Conservation (phyloP, 2,329 filamentous ascomycete genomes). For the Aspergillus phoenicis region DNA sequence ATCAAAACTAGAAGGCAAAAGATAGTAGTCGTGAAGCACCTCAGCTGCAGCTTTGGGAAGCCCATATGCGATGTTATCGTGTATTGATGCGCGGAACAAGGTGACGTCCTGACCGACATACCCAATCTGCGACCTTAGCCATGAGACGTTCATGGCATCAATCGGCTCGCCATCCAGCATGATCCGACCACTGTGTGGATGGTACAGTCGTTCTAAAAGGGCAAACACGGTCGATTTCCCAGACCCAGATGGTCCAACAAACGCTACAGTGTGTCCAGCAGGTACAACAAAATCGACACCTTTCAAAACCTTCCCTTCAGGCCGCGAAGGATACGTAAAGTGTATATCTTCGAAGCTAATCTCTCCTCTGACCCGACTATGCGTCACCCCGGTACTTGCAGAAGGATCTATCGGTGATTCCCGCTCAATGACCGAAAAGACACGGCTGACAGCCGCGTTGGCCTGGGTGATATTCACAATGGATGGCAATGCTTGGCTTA, state of each 20-base stretch:
- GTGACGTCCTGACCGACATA: constrained; percentile 66
- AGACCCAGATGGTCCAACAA: constrained; percentile 72
- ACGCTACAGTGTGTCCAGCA: constrained; percentile 55
- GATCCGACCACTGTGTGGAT: constrained; percentile 41
- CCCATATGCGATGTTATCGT: constrained; percentile 69
- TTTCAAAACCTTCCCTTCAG: constrained; percentile 42
- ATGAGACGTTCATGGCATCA: constrained; percentile 34
- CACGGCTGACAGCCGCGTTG: constrained; percentile 9
- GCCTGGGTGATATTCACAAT: constrained; percentile 22
- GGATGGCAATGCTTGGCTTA: constrained; percentile 14
- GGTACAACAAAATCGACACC: constrained; percentile 37
- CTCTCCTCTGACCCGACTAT: constrained; percentile 22
- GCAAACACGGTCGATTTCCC: constrained; percentile 76
- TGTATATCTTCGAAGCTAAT: constrained; percentile 45
- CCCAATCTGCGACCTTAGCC: constrained; percentile 21
- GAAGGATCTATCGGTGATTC: constrained; percentile 40
- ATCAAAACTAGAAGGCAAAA: background rate
- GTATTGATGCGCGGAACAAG: constrained; percentile 80
- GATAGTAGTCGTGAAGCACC: background rate
- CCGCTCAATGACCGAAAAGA: constrained; percentile 42
- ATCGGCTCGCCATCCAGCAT: constrained; percentile 41
- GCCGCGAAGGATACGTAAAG: constrained; percentile 38
- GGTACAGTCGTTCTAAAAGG: constrained; percentile 72
- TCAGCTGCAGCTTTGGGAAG: constrained; percentile 34
- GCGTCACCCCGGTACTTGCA: constrained; percentile 17